These are phyloP conservation scores for Comarum palustre DNA, from an alignment of 306 rosid genomes.

Conservation along the genomic window DNA sequence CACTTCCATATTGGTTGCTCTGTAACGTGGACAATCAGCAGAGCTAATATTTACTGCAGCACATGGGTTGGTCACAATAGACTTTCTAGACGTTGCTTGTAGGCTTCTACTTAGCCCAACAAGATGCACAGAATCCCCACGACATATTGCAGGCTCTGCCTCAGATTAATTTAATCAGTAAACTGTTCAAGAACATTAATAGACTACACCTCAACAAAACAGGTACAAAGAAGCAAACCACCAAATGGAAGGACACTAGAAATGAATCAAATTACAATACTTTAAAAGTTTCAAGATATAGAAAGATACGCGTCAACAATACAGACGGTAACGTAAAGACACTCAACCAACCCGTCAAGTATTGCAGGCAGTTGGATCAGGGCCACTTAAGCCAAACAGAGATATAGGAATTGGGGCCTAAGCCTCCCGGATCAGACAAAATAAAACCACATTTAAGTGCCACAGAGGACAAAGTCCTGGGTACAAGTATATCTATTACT, in stretches of 20 bases:
- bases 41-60: conserved; percentile 91
- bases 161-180: conserved; percentile 15
- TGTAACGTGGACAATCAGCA: conserved; percentile 84
- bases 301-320: neutral
- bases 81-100: conserved; percentile 96
- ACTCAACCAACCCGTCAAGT: neutral
- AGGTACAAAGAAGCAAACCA: conserved; percentile 5
- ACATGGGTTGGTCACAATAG: conserved; percentile 88
- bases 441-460: neutral
- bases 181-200: neutral
- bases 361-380: neutral
- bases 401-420: neutral
- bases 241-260: neutral
- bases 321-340: neutral
- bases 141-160: conserved; percentile 74
- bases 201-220: neutral
- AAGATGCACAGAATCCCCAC: conserved; percentile 93
- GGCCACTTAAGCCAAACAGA: neutral
- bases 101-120: conserved; percentile 97
- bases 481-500: neutral
- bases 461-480: neutral
- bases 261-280: neutral
- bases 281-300: neutral
- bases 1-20: conserved; percentile 98
- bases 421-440: neutral